Conservation (phyloP, 176 grass and related monocot species). For the Neostapfia colusana region DNA sequence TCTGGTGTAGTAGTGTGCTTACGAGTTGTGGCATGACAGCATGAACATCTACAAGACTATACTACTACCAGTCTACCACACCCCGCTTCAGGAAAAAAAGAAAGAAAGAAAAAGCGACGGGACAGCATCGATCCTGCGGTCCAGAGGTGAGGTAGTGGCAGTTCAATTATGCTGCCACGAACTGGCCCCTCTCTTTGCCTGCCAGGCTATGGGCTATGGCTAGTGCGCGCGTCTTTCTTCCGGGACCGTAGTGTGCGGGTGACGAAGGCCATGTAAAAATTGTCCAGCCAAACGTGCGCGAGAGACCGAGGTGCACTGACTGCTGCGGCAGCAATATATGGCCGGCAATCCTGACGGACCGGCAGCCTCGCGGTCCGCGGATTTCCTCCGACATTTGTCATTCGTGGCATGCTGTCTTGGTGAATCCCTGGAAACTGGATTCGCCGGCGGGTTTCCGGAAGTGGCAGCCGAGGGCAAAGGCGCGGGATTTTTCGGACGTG, state of each 20-base stretch:
- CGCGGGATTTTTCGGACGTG: neutral
- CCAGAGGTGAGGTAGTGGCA: constrained; percentile 26
- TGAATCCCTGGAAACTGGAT: neutral
- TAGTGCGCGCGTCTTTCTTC: constrained; percentile 9
- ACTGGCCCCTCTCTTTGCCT: constrained; percentile 10
- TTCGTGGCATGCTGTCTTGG: constrained; percentile 1
- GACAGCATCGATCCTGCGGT: constrained; percentile 2
- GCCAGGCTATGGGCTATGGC: neutral
- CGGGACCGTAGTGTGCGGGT: constrained; percentile 12
- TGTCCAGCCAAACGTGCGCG: neutral
- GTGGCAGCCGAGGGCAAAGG: neutral
- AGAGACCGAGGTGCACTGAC: neutral
- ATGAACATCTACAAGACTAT: constrained; percentile 18
- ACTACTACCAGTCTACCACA: neutral
- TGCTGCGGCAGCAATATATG: constrained; percentile 27
- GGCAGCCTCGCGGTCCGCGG: constrained; percentile 1
- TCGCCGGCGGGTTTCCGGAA: neutral
- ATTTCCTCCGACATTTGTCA: constrained; percentile 28
- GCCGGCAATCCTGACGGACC: constrained; percentile 37
- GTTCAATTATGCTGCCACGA: constrained; percentile 45
- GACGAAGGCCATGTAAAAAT: constrained; percentile 31
- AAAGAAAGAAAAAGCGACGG: neutral
- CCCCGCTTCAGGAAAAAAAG: neutral
- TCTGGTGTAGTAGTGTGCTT: constrained; percentile 15
- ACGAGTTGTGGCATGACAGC: constrained; percentile 8